Conservation (phyloP, 2,329 filamentous ascomycete species). For the Aspergillus brunneoviolaceus region DNA sequence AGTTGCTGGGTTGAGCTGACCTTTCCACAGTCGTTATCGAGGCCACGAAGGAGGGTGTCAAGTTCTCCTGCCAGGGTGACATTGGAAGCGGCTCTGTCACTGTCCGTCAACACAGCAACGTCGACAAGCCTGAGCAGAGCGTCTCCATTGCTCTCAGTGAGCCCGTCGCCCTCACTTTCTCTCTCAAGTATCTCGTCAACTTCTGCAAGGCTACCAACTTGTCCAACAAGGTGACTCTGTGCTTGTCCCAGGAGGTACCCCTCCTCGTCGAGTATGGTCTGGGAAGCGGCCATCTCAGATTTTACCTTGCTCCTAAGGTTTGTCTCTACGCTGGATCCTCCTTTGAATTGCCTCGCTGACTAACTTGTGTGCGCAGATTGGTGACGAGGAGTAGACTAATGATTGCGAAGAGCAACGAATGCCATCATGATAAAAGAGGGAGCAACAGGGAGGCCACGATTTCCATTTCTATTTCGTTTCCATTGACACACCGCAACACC, state of each 20-base stretch:
- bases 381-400: slow-evolving; percentile 49
- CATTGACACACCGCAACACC: slow-evolving; percentile 11
- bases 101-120: slow-evolving; percentile 79
- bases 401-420: slow-evolving; percentile 19
- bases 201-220: slow-evolving; percentile 97
- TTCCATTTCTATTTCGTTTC: slow-evolving; percentile 24
- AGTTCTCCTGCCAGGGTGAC: slow-evolving; percentile 89
- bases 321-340: slow-evolving; percentile 25
- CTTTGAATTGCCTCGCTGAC: neutral
- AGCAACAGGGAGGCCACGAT: slow-evolving; percentile 52
- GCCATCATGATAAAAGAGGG: slow-evolving; percentile 29
- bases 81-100: slow-evolving; percentile 95
- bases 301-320: slow-evolving; percentile 98
- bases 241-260: slow-evolving; percentile 92
- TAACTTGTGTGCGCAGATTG: slow-evolving; percentile 57
- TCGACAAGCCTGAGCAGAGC: slow-evolving; percentile 84
- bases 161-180: slow-evolving; percentile 93
- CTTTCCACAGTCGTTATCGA: slow-evolving; percentile 78
- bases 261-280: slow-evolving; percentile 90
- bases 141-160: slow-evolving; percentile 89
- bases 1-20: neutral
- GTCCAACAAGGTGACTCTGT: slow-evolving; percentile 80
- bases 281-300: slow-evolving; percentile 83
- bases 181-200: slow-evolving; percentile 98
- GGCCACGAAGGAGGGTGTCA: slow-evolving; percentile 94